phyloP scores from a whole-genome alignment of 2,329 filamentous ascomycete species.

The Botryotinia globosa region DNA sequence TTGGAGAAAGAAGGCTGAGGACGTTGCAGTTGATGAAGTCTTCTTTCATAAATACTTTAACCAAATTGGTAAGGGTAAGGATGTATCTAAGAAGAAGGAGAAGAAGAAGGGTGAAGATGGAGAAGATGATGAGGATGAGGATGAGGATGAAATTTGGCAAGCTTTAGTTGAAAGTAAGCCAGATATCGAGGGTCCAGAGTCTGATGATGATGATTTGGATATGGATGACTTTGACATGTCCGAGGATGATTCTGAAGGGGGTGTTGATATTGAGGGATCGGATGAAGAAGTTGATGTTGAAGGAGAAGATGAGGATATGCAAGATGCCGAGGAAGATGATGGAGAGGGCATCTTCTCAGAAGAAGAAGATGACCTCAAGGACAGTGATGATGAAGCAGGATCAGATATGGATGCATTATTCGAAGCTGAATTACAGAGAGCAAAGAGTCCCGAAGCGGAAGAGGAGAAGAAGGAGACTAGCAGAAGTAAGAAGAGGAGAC shows the following conservation, averaged over 20 bases:
- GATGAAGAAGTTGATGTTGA: slow-evolving; percentile 39
- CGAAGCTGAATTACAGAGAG: slow-evolving; percentile 38
- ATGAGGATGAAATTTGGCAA: slow-evolving; percentile 84
- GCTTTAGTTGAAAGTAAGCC: slow-evolving; percentile 79
- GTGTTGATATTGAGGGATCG: slow-evolving; percentile 47
- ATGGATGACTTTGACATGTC: slow-evolving; percentile 54
- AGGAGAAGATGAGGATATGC: slow-evolving; percentile 29
- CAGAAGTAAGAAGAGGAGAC: slow-evolving; percentile 71
- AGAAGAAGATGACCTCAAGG: slow-evolving; percentile 39
- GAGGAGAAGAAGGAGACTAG: slow-evolving; percentile 36
- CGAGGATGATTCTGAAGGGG: slow-evolving; percentile 47
- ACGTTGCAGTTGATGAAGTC: slow-evolving; percentile 86
- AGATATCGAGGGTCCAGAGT: slow-evolving; percentile 65
- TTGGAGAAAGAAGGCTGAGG: slow-evolving; percentile 84
- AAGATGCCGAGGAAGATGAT: slow-evolving; percentile 29
- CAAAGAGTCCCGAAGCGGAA: slow-evolving; percentile 42
- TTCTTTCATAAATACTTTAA: slow-evolving; percentile 99
- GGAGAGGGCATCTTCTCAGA: slow-evolving; percentile 38
- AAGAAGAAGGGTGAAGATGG: slow-evolving; percentile 48
- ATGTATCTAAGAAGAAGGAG: slow-evolving; percentile 53
- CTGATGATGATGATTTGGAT: slow-evolving; percentile 51
- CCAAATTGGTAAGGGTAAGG: slow-evolving; percentile 62
- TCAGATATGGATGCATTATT: slow-evolving; percentile 48
- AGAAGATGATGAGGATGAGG: slow-evolving; percentile 51
- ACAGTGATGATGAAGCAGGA: slow-evolving; percentile 51